Evolutionary conservation across 1,284 basidiomycete species (phyloP).

Genomic region (Porodaedalea pini): DNA sequence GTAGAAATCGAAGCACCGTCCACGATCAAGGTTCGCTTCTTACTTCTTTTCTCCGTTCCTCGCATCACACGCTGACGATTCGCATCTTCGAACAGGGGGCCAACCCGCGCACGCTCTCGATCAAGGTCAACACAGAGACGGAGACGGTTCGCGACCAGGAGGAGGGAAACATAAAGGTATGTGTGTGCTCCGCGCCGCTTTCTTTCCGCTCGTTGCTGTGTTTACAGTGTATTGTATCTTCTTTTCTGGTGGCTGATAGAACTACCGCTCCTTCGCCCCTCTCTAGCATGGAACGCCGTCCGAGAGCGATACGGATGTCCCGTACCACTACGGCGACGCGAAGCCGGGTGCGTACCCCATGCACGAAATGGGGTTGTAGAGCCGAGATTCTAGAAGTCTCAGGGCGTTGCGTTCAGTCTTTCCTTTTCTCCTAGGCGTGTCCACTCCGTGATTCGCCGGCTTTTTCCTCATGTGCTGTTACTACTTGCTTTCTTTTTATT

Average conservation of each 20-base stretch:
- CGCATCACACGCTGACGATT: background rate
- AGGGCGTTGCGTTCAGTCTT: background rate
- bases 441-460: background rate
- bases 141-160: slow-evolving; percentile 10
- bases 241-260: slow-evolving; percentile 2
- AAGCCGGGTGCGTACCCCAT: slow-evolving; percentile 13
- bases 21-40: slow-evolving; percentile 3
- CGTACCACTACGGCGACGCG: slow-evolving; percentile 7
- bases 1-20: slow-evolving; percentile 13
- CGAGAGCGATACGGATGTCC: slow-evolving; percentile 15
- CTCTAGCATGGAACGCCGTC: slow-evolving; percentile 12
- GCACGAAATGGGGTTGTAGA: slow-evolving; percentile 9
- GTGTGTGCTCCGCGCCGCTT: background rate
- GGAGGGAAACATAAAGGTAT: slow-evolving; percentile 11
- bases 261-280: slow-evolving; percentile 1
- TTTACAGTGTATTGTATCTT: background rate
- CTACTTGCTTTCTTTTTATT: background rate
- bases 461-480: background rate
- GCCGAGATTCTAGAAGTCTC: background rate
- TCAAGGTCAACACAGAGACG: slow-evolving; percentile 21
- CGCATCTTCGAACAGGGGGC: background rate
- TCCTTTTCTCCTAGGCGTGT: background rate
- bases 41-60: background rate
- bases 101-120: slow-evolving; percentile 11
- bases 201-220: background rate